Evolutionary conservation across 2,329 filamentous ascomycete species (phyloP), one percentile per base, ranked within the genome.

Genomic region (Colletotrichum sp.): DNA sequence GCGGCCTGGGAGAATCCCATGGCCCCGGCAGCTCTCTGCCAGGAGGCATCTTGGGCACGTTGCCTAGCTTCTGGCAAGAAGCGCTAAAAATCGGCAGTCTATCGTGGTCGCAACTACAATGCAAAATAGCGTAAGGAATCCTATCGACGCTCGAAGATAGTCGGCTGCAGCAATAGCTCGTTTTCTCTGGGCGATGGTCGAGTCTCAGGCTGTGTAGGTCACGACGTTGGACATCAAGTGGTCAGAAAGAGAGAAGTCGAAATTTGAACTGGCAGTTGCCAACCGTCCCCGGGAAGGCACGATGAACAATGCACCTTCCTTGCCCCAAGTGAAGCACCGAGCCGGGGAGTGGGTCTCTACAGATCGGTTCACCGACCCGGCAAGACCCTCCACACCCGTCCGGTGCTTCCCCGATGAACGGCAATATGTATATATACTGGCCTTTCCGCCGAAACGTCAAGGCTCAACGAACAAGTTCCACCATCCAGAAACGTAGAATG

Each of bases 341-440:
- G 2, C 43, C 43, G 0, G 43, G 11, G 1, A 51, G 43, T 51
- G 43, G 43, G n/a, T 21, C n/a, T 2, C 0, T 12, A 13, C 29
- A 9, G 0, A 36, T 21, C n/a, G 57, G 31, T 1, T 4, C 12
- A 61, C 31, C 57, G 2, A 21, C 18, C 31, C 31, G 31, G 57
- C 57, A 36, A 24, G 57, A 16, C 7, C 57, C 12, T 29, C 57
- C 38, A 6, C 43, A 21, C 43, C 9, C 31, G 31, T 33, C 27
- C 57, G 31, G 31, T 34, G 31, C 57, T 61, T 61, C 31, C n/a
- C 33, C 57, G 29, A 21, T 34, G 33, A 61, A 61, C 57, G 31
- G 57, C 57, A 57, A 57, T 8, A 61, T 36, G 31, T 61, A 15
- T 66, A 58, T 66, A 33, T 58, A 66, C 54, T 58, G 51, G 12